Base-by-base conservation (phyloP, 78 protist genomes). In the Capsaspora owczarzaki region DNA sequence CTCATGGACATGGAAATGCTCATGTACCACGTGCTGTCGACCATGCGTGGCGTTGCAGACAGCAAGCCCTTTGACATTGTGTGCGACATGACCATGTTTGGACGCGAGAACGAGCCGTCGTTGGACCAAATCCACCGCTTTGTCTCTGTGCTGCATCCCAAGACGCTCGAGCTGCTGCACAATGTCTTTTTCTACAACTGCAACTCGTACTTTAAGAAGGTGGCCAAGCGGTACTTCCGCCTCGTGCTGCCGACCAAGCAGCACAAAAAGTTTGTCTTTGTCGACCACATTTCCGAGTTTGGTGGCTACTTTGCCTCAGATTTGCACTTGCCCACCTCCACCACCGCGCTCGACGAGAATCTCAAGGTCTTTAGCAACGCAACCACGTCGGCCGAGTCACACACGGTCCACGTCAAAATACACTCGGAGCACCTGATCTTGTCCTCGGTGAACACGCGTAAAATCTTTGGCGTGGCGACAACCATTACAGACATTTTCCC, bases 291-390 rank as follows among this genome's bases (percentile, higher is more conserved):
- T 1, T 5, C 51, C 25, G 46, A 44, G 40, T 61, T 86, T 53
- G 61, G 37, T n/a, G 89, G 63, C 19, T 6, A 47, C 41, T 37
- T 86, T 0, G 29, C 60, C 14, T 82, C 51, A 12, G 51, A 86
- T 19, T 49, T 60, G 27, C 79, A 79, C 29, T 41, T 86, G 4
- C 89, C 85, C 29, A 27, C 74, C 0, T 43, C 82, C 14, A 68
- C 81, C 2, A 10, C 81, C 25, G 77, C 83, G 0, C 61, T 86
- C 33, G 85, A 81, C 44, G 49, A 78, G 10, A 81, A 71, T 75
- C 82, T 74, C 38, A 86, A 86, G 76, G 31, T 74, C 1, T 49
- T 80, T 6, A 2, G 19, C 1, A 33, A 14, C 70, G 70, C n/a
- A n/a, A n/a, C n/a, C n/a, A n/a, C n/a, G n/a, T n/a, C n/a, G n/a